A percentile compares a stretch with the other conserved stretches of the same genome.
Conservation (phyloP, 1,139 yeast genomes). For the Zygosaccharomyces pseudobailii region DNA sequence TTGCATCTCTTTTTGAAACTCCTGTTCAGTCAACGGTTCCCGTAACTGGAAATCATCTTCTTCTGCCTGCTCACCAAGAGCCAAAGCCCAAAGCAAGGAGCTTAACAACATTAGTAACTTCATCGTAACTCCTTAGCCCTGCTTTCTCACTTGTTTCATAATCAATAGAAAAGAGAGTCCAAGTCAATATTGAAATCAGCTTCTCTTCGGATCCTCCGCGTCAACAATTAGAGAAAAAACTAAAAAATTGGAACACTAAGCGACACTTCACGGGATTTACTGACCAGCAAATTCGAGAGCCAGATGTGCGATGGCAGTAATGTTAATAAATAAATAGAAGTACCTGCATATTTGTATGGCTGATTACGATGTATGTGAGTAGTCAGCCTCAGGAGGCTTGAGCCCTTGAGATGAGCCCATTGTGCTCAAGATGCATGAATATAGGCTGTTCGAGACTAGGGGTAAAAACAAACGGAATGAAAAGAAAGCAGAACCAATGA, state of each 20-base stretch:
- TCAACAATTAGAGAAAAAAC: not conserved
- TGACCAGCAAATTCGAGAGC: too few species aligned
- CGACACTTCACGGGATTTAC: too few species aligned
- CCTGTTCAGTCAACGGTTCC: constrained; percentile 29
- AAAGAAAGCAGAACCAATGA: too few species aligned
- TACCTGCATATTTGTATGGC: not conserved
- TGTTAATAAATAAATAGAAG: not conserved
- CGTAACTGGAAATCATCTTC: constrained; percentile 25
- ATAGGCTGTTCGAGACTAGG: not conserved
- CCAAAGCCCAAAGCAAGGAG: not conserved
- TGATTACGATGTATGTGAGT: not conserved
- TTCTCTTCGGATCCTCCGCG: not conserved
- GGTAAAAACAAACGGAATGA: too few species aligned
- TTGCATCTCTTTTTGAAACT: constrained; percentile 44
- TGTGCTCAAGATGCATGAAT: not conserved
- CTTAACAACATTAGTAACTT: not conserved
- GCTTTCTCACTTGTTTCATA: not conserved
- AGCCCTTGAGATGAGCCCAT: not conserved
- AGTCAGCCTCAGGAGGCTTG: not conserved
- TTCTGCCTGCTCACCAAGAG: not conserved
- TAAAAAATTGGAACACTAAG: not conserved
- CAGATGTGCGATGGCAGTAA: too few species aligned
- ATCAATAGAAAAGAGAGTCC: not conserved
- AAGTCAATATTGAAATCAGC: not conserved
- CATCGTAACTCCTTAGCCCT: not conserved